These are phyloP conservation scores for Wallacemonas collosoma DNA, from an alignment of 208 protist genomes.

Conservation along the genomic window DNA sequence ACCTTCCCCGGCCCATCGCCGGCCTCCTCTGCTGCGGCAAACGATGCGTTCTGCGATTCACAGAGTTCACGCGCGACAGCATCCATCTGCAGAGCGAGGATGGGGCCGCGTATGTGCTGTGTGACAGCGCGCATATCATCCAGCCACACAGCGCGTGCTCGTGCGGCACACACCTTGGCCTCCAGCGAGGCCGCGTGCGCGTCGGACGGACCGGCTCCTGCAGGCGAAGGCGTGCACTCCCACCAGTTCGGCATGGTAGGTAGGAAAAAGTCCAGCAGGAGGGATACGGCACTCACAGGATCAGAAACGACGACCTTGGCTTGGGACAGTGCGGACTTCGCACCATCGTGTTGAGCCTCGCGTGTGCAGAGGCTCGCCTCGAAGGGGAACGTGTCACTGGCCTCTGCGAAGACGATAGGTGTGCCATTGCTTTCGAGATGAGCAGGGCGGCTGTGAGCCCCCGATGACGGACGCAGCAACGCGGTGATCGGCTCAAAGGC, in stretches of 20 bases:
- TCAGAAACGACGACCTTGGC: conserved; percentile 17
- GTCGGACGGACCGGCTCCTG: neutral
- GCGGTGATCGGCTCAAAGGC: conserved; percentile 46
- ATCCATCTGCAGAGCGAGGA: conserved; percentile 42
- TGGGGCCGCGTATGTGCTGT: conserved; percentile 37
- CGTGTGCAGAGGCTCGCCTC: conserved; percentile 1
- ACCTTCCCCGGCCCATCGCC: neutral
- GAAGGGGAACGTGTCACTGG: conserved; percentile 6
- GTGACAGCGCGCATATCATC: conserved; percentile 51
- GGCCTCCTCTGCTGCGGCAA: conserved; percentile 1
- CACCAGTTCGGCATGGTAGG: conserved; percentile 18
- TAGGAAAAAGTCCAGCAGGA: conserved; percentile 27
- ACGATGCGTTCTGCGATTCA: neutral
- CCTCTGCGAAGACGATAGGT: conserved; percentile 14
- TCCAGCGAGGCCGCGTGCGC: neutral
- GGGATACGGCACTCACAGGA: conserved; percentile 19
- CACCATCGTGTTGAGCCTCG: neutral
- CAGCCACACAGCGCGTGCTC: conserved; percentile 19
- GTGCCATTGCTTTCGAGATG: neutral
- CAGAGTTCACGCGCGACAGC: conserved; percentile 18
- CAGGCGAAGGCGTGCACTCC: neutral
- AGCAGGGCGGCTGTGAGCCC: neutral
- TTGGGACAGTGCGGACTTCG: neutral
- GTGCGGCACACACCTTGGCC: neutral
- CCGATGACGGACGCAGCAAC: neutral